A percentile compares a stretch with the other conserved stretches of the same genome.
These are phyloP conservation scores for Claviceps paspali DNA, from an alignment of 2,329 filamentous ascomycete genomes.

Conservation along the genomic window DNA sequence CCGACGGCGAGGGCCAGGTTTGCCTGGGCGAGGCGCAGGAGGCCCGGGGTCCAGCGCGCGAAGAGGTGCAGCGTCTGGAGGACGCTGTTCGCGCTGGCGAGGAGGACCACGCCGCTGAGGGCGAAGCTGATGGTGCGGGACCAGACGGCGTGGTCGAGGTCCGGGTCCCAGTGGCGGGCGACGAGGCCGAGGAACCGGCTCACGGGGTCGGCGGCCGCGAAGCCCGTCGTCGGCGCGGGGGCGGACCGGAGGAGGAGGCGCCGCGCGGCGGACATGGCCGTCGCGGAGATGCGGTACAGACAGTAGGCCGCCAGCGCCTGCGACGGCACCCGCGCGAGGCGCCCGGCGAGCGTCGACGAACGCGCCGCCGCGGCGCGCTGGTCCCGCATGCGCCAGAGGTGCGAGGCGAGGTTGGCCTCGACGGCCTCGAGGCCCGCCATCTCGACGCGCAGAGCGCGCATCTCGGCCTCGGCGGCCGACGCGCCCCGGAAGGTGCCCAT, in stretches of 20 bases:
- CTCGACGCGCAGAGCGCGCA: constrained; percentile 52
- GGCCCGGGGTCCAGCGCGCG: constrained; percentile 53
- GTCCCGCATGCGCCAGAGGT: constrained; percentile 46
- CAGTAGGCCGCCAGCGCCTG: constrained; percentile 70
- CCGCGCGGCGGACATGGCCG: constrained; percentile 50
- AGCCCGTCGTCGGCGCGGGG: constrained; percentile 24
- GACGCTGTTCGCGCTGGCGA: constrained; percentile 66
- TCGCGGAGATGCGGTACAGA: constrained; percentile 66
- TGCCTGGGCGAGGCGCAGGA: constrained; percentile 60
- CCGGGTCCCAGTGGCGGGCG: constrained; percentile 70
- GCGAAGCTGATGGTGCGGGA: constrained; percentile 74
- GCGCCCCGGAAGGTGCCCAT: constrained; percentile 56
- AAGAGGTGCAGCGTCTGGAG: constrained; percentile 78
- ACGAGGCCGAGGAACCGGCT: constrained; percentile 69
- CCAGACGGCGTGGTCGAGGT: constrained; percentile 70
- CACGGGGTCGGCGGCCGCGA: constrained; percentile 64
- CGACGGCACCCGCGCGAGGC: constrained; percentile 43
- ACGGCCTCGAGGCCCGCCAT: constrained; percentile 69
- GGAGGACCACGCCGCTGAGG: constrained; percentile 67
- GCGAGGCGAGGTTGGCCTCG: constrained; percentile 53
- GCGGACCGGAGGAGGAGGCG: constrained; percentile 23
- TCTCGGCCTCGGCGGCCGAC: constrained; percentile 42
- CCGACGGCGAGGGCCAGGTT: constrained; percentile 67
- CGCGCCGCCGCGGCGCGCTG: constrained; percentile 49
- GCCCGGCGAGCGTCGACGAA: constrained; percentile 51